phyloP scores from a whole-genome alignment of 73 alveolate genomes.

The Symbiodinium pilosum region DNA sequence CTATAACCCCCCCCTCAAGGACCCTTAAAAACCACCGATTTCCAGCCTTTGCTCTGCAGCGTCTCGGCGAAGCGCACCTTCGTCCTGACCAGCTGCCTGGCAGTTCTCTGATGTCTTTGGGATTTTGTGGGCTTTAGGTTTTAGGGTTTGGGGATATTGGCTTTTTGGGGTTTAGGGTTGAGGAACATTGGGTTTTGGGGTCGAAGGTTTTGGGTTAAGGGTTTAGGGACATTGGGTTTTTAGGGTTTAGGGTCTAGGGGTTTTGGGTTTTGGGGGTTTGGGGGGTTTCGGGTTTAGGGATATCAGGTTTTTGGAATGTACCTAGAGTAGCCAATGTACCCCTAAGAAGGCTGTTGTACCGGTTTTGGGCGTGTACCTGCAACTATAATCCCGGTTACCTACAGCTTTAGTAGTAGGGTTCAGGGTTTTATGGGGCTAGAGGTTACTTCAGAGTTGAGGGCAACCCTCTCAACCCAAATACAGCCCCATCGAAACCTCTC shows the following conservation, averaged over 20 bases:
- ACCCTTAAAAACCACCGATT: neutral
- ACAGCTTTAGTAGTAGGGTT: too few relatives aligned
- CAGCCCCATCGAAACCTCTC: too few relatives aligned
- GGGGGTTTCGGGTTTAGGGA: too few relatives aligned
- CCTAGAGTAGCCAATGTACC: too few relatives aligned
- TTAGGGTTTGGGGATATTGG: neutral
- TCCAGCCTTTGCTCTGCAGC: constrained; percentile 47
- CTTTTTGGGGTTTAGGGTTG: neutral
- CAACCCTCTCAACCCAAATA: neutral
- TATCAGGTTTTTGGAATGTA: too few relatives aligned
- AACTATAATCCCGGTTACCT: too few relatives aligned
- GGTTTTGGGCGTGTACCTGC: too few relatives aligned
- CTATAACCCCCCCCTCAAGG: neutral
- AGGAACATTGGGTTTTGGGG: neutral
- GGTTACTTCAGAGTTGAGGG: neutral
- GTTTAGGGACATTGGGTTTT: neutral
- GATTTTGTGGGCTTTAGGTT: neutral
- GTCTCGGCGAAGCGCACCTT: constrained; percentile 90
- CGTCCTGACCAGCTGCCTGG: constrained; percentile 65
- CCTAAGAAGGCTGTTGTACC: too few relatives aligned
- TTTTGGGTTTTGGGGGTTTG: too few relatives aligned
- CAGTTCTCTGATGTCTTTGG: neutral
- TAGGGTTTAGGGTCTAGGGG: neutral
- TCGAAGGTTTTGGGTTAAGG: neutral
- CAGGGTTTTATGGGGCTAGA: neutral